phyloP scores from a whole-genome alignment of 2,329 filamentous ascomycete genomes.

The Bipolaris bicolor region DNA sequence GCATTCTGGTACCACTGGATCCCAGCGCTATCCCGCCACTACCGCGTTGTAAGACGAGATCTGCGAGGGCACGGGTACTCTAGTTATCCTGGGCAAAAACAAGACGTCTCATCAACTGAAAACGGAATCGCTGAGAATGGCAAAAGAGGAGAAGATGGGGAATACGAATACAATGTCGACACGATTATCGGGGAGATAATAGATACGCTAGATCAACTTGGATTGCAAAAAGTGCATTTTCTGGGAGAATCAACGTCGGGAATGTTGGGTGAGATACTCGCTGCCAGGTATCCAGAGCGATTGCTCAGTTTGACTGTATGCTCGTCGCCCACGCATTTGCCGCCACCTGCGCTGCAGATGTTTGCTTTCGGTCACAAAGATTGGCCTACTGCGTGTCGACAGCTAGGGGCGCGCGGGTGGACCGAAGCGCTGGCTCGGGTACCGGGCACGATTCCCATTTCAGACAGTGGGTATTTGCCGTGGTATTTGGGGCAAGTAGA shows the following conservation, averaged over 20 bases:
- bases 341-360: constrained; percentile 33
- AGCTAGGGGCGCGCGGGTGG: constrained; percentile 44
- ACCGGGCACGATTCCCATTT: constrained; percentile 38
- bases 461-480: constrained; percentile 35
- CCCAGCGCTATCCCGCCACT: constrained; percentile 37
- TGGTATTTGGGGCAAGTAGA: constrained; percentile 44
- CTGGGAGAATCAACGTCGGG: constrained; percentile 46
- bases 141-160: not conserved
- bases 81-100: constrained; percentile 23
- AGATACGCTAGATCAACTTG: constrained; percentile 45
- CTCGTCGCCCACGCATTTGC: constrained; percentile 40
- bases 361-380: constrained; percentile 37
- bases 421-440: constrained; percentile 36
- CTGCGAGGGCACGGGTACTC: constrained; percentile 45
- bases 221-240: constrained; percentile 41
- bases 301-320: constrained; percentile 42
- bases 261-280: constrained; percentile 45
- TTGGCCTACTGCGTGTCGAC: constrained; percentile 40
- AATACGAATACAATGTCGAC: constrained; percentile 31
- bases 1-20: constrained; percentile 49
- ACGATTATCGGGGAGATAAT: constrained; percentile 42
- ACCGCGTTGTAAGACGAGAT: constrained; percentile 44
- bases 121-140: too few relatives aligned
- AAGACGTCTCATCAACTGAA: not conserved
- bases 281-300: constrained; percentile 38